Evolutionary conservation across 495 filamentous ascomycete species (phyloP).

Genomic region (Penicillium steckii): DNA sequence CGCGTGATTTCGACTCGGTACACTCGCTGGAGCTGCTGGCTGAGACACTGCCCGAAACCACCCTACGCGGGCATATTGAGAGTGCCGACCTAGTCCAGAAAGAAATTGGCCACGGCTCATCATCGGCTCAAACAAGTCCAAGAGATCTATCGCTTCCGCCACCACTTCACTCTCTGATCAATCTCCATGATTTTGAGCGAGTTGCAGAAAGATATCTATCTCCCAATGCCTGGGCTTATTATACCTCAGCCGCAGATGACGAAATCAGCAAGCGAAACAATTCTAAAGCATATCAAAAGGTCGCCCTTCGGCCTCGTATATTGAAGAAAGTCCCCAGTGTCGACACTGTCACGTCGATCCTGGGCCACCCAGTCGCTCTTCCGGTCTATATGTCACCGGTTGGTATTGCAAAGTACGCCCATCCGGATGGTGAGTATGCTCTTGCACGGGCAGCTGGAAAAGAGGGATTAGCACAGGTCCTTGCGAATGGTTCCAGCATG

Average conservation of each 20-base stretch:
- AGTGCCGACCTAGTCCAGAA: conserved; percentile 2
- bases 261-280: conserved; percentile 86
- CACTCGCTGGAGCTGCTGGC: conserved; percentile 61
- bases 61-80: conserved; percentile 24
- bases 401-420: conserved; percentile 75
- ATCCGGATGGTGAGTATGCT: conserved; percentile 75
- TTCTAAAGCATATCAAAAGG: conserved; percentile 73
- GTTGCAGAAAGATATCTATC: conserved; percentile 53
- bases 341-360: conserved; percentile 70
- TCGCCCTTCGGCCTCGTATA: conserved; percentile 76
- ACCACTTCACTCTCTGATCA: conserved; percentile 59
- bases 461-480: conserved; percentile 45
- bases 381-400: conserved; percentile 80
- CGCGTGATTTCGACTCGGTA: conserved; percentile 78
- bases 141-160: conserved; percentile 45
- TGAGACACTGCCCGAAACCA: conserved; percentile 20
- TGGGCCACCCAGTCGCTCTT: conserved; percentile 65
- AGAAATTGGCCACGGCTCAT: not conserved
- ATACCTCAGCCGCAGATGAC: conserved; percentile 80
- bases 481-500: conserved; percentile 40
- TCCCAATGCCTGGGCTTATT: conserved; percentile 81
- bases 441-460: conserved; percentile 70
- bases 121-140: not conserved
- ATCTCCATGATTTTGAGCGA: conserved; percentile 62
- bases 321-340: conserved; percentile 70